phyloP scores from a whole-genome alignment of 345 rosid species.

The Eucalyptus pumila region DNA sequence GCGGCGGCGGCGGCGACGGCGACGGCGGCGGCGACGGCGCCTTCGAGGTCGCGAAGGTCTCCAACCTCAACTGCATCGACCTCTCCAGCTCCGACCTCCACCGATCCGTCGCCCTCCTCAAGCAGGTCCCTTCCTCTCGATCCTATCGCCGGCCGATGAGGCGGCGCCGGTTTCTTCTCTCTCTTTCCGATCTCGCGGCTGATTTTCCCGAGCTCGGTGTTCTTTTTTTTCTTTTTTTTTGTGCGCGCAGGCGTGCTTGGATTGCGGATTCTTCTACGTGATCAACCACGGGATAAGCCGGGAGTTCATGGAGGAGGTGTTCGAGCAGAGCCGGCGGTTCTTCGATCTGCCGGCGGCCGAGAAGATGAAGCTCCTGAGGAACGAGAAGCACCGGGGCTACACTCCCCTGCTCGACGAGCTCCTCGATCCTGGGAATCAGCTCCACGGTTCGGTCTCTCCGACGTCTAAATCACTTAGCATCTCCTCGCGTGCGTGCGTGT shows the following conservation, averaged over 20 bases:
- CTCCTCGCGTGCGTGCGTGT: neutral
- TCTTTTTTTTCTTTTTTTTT: neutral
- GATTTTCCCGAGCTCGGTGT: neutral
- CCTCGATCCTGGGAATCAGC: constrained; percentile 58
- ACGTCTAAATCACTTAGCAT: neutral
- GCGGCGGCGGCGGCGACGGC: neutral
- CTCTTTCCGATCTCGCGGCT: neutral
- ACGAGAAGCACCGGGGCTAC: constrained; percentile 62
- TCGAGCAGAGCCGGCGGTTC: constrained; percentile 47
- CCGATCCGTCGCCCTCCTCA: constrained; percentile 32
- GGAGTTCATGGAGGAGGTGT: constrained; percentile 55
- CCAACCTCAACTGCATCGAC: constrained; percentile 47
- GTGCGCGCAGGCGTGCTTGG: constrained; percentile 55
- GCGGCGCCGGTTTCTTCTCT: neutral
- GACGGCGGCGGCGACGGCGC: neutral
- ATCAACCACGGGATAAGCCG: constrained; percentile 61
- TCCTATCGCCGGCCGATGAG: neutral
- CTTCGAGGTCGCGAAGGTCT: constrained; percentile 7
- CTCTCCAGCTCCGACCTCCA: constrained; percentile 26
- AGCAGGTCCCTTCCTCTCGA: constrained; percentile 26
- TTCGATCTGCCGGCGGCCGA: constrained; percentile 41
- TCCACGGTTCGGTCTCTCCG: constrained; percentile 21
- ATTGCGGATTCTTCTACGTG: constrained; percentile 76
- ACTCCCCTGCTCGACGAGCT: constrained; percentile 63
- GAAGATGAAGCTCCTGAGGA: constrained; percentile 65